Percentiles rank a stretch among this genome's conserved stretches.
phyloP scores from a whole-genome alignment of 768 basidiomycete species.

The Trametes sanguinea region DNA sequence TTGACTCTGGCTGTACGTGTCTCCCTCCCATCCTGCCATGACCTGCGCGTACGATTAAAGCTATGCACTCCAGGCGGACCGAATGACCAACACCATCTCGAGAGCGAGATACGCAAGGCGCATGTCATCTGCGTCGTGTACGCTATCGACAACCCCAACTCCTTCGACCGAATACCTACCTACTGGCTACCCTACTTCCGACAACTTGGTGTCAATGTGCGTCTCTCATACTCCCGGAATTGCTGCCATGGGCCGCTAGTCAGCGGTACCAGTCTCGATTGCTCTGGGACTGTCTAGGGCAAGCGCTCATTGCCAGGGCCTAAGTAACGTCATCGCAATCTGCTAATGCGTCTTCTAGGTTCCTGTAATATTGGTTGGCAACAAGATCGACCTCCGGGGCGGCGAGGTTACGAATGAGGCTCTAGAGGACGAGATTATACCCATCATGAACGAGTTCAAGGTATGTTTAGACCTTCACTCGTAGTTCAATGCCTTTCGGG shows the following conservation, averaged over 20 bases:
- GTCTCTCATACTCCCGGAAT: slow-evolving; percentile 23
- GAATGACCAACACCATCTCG: slow-evolving; percentile 84
- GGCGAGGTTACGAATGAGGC: slow-evolving; percentile 94
- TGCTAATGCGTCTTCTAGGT: slow-evolving; percentile 50
- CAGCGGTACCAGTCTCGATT: too few relatives aligned
- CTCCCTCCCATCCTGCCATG: not conserved
- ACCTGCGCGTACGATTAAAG: not conserved
- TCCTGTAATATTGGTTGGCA: slow-evolving; percentile 95
- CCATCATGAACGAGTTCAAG: slow-evolving; percentile 99
- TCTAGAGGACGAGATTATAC: slow-evolving; percentile 90
- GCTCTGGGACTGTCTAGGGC: too few relatives aligned
- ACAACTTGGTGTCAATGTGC: slow-evolving; percentile 91
- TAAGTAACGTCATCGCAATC: too few relatives aligned
- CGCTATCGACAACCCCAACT: slow-evolving; percentile 93
- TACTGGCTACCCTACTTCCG: slow-evolving; percentile 98
- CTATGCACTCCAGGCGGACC: slow-evolving; percentile 60
- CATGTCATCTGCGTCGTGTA: slow-evolving; percentile 99
- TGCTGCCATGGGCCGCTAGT: too few relatives aligned
- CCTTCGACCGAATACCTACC: slow-evolving; percentile 96
- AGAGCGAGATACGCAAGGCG: slow-evolving; percentile 94
- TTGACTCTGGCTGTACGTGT: slow-evolving; percentile 91
- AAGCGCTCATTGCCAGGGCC: not conserved
- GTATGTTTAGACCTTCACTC: slow-evolving; percentile 39
- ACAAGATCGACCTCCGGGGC: slow-evolving; percentile 95
- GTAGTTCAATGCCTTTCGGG: not conserved